A percentile compares a stretch with the other conserved stretches of the same genome.
Conservation (phyloP, 139 green algal species). For the Chlamydomonas applanata region DNA sequence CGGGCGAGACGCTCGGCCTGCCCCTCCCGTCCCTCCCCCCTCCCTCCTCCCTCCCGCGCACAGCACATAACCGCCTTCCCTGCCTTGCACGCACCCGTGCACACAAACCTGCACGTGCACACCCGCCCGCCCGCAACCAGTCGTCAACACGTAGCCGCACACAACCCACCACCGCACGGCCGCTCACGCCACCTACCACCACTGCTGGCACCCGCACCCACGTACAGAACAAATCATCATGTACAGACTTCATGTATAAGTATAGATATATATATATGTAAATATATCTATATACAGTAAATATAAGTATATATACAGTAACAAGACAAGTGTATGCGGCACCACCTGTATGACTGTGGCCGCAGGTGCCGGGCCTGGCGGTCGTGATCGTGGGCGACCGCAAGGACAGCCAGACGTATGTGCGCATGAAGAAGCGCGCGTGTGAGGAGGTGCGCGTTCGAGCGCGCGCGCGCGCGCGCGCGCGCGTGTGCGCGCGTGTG, state of each 20-base stretch:
- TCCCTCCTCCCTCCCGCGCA: too few species aligned
- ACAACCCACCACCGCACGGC: too few species aligned
- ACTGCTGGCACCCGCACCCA: too few species aligned
- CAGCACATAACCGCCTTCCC: too few species aligned
- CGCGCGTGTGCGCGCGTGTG: too few species aligned
- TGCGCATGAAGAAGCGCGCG: conserved; percentile 92
- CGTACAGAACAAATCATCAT: too few species aligned
- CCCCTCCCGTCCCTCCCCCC: neutral
- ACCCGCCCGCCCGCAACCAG: too few species aligned
- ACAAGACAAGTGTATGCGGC: neutral
- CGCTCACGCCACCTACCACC: too few species aligned
- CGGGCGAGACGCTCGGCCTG: neutral
- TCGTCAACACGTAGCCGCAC: too few species aligned
- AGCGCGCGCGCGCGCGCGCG: too few species aligned
- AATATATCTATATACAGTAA: neutral
- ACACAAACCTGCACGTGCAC: too few species aligned
- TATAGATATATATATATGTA: neutral
- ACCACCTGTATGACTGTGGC: neutral
- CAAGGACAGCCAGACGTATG: conserved; percentile 97
- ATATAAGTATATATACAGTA: neutral
- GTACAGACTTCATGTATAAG: neutral
- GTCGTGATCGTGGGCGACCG: conserved; percentile 94
- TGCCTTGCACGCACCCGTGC: too few species aligned
- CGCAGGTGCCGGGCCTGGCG: conserved; percentile 86
- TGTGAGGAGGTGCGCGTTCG: conserved; percentile 55